Percentiles rank a stretch among this genome's conserved stretches.
Evolutionary conservation across 257 asterid genomes (phyloP).

Genomic region (Phtheirospermum japonicum): DNA sequence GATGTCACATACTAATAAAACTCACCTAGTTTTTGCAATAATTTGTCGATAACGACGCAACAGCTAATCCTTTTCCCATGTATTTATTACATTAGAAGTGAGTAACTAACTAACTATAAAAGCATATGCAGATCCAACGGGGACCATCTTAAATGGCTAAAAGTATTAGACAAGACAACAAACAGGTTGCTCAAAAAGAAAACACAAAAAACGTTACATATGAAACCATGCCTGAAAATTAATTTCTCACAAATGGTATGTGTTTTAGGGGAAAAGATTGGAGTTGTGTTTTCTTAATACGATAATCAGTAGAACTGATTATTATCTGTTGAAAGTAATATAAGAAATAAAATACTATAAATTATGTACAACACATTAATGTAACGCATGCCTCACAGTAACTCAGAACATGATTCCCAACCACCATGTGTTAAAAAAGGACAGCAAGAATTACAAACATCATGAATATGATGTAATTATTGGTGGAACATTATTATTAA

Average conservation of each 20-base stretch:
- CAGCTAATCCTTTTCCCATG: not conserved
- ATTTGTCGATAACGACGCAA: not conserved
- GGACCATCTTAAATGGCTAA: not conserved
- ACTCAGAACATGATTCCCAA: not conserved
- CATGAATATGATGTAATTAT: not conserved
- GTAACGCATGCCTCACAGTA: not conserved
- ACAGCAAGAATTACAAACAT: not conserved
- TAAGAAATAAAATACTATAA: too few species aligned
- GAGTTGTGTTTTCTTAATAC: too few species aligned
- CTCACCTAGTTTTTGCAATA: too few species aligned
- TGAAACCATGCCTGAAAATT: too few species aligned
- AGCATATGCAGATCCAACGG: not conserved
- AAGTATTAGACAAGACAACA: not conserved
- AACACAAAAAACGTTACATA: too few species aligned
- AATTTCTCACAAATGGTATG: too few species aligned
- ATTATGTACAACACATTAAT: too few species aligned
- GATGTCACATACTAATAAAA: too few species aligned
- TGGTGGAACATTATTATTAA: not conserved
- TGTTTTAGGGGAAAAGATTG: too few species aligned
- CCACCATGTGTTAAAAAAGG: conserved; percentile 1
- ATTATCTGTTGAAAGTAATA: not conserved
- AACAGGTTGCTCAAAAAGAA: too few species aligned
- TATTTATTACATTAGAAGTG: not conserved
- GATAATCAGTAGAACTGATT: too few species aligned
- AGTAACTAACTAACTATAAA: not conserved